phyloP scores from a whole-genome alignment of 495 filamentous ascomycete species.

The Aspergillus indologenus region DNA sequence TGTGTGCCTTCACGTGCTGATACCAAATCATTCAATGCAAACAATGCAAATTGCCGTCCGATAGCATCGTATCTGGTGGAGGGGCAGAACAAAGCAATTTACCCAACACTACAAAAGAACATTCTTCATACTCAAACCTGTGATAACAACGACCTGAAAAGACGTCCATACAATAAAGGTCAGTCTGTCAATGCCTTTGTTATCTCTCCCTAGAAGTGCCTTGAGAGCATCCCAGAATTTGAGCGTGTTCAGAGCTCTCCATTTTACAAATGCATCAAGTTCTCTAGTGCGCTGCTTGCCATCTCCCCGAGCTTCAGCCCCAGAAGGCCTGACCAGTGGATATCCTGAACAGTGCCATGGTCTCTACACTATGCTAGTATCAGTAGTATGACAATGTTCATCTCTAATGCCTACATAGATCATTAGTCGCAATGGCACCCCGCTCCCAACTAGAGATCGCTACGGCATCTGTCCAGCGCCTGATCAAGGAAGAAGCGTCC shows the following conservation, averaged over 20 bases:
- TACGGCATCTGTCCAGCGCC: constrained; percentile 69
- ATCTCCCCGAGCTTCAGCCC: no score
- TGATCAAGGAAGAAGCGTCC: constrained; percentile 86
- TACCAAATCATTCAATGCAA: background rate
- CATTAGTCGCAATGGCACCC: constrained; percentile 56
- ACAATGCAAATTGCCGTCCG: no score
- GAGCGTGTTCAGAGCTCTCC: background rate
- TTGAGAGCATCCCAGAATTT: background rate
- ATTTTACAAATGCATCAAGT: no score
- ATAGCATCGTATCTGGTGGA: background rate
- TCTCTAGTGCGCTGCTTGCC: no score
- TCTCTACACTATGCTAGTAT: background rate
- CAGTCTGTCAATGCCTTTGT: background rate
- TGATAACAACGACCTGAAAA: background rate
- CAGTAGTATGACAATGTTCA: background rate
- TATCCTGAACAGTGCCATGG: no score
- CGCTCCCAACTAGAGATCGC: constrained; percentile 70
- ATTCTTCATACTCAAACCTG: background rate
- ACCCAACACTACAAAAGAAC: background rate
- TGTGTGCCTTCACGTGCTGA: background rate
- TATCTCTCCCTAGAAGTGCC: background rate
- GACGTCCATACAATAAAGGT: background rate
- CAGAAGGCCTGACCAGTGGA: no score
- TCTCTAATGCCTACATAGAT: background rate
- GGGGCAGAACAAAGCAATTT: background rate